Conservation (phyloP, 2,329 filamentous ascomycete species). For the Penicillium oxalicum region DNA sequence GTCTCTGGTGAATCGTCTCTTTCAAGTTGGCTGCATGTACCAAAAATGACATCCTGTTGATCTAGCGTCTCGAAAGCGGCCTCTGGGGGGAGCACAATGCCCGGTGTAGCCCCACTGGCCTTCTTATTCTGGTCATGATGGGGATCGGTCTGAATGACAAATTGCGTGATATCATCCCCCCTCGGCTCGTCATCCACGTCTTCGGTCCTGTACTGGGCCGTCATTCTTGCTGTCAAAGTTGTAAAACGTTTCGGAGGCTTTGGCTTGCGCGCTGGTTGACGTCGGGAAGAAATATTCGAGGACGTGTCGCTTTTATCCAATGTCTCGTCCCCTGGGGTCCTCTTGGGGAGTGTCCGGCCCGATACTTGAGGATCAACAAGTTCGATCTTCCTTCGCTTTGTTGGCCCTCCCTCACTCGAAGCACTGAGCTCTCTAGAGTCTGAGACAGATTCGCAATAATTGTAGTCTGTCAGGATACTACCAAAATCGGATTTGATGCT, state of each 20-base stretch:
- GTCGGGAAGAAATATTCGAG: conserved; percentile 8
- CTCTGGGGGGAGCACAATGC: conserved; percentile 60
- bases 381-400: conserved; percentile 36
- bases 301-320: conserved; percentile 12
- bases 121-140: conserved; percentile 22
- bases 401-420: conserved; percentile 21
- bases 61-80: conserved; percentile 61
- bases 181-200: conserved; percentile 20
- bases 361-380: conserved; percentile 20
- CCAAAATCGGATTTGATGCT: conserved; percentile 22
- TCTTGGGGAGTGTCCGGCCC: conserved; percentile 10
- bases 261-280: conserved; percentile 14
- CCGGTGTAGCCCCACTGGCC: conserved; percentile 40
- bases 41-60: conserved; percentile 73
- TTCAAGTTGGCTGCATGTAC: conserved; percentile 77
- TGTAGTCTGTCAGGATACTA: conserved; percentile 37
- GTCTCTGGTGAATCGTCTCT: conserved; percentile 64
- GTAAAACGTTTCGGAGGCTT: conserved; percentile 62
- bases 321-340: conserved; percentile 8
- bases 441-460: conserved; percentile 27
- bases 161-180: conserved; percentile 3
- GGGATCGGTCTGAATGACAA: conserved; percentile 14
- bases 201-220: conserved; percentile 56
- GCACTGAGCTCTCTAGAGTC: conserved; percentile 6
- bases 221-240: conserved; percentile 74